Evolutionary conservation across 2,329 filamentous ascomycete species (phyloP).

Genomic region (Talaromyces sp.): DNA sequence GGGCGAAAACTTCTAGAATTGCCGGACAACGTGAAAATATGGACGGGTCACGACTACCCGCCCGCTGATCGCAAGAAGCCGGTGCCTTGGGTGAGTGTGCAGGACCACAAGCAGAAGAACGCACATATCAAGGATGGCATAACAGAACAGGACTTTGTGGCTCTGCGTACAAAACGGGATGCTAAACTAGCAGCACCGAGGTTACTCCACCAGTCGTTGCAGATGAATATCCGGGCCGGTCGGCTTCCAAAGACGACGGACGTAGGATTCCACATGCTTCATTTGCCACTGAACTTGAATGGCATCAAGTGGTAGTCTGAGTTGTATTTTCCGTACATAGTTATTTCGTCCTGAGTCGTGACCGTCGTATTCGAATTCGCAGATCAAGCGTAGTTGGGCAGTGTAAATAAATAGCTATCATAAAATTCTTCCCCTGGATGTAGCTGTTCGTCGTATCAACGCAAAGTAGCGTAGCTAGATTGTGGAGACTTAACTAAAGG

Average conservation of each 20-base stretch:
- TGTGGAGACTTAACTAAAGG: background rate
- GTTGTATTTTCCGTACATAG: background rate
- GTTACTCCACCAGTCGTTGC: slow-evolving; percentile 51
- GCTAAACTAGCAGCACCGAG: slow-evolving; percentile 43
- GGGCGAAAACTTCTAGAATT: slow-evolving; percentile 44
- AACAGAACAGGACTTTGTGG: slow-evolving; percentile 46
- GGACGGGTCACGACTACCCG: slow-evolving; percentile 57
- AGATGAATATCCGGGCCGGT: slow-evolving; percentile 54
- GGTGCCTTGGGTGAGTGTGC: slow-evolving; percentile 45
- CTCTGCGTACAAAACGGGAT: slow-evolving; percentile 46
- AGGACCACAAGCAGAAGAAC: slow-evolving; percentile 47
- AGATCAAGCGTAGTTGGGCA: background rate
- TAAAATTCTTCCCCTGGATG: background rate
- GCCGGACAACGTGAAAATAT: slow-evolving; percentile 48
- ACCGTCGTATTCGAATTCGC: background rate
- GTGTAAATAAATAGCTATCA: background rate
- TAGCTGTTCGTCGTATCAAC: background rate
- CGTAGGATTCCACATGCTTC: slow-evolving; percentile 28
- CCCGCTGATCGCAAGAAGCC: slow-evolving; percentile 35
- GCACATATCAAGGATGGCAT: slow-evolving; percentile 48
- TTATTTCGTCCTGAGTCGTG: background rate
- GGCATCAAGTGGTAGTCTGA: slow-evolving; percentile 20
- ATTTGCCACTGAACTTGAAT: slow-evolving; percentile 30
- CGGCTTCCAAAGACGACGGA: slow-evolving; percentile 36
- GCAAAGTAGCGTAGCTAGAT: background rate